Conservation (phyloP, 768 basidiomycete genomes). For the Xanthoconium stramineum region DNA sequence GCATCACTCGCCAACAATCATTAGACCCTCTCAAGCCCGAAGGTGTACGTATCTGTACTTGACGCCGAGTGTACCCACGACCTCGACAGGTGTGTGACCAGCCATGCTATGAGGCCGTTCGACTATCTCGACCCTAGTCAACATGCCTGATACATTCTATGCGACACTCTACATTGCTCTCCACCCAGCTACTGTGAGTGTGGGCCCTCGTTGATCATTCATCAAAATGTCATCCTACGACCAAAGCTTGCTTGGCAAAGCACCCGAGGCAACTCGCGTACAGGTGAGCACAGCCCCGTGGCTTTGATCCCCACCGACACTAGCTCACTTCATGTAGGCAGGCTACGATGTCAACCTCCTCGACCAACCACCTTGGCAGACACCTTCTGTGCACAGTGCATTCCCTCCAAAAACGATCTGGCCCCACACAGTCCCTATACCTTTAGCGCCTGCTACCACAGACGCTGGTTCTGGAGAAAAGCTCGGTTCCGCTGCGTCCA, state of each 20-base stretch:
- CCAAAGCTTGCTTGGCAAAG: conserved; percentile 36
- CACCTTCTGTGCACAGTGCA: conserved; percentile 17
- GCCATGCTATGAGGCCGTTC: conserved; percentile 28
- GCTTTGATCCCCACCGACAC: not conserved
- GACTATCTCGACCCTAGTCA: not conserved
- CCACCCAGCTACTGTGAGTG: not conserved
- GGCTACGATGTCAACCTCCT: conserved; percentile 53
- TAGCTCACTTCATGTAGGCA: conserved; percentile 33
- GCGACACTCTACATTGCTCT: not conserved
- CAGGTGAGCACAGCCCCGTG: conserved; percentile 29
- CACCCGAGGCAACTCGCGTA: conserved; percentile 41
- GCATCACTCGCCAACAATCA: too few species aligned
- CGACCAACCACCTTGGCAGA: conserved; percentile 25
- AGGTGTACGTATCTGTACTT: not conserved
- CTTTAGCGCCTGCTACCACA: conserved; percentile 6
- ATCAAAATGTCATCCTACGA: conserved; percentile 37
- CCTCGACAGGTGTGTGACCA: conserved; percentile 5
- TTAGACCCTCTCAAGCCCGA: not conserved
- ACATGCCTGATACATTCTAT: conserved; percentile 20
- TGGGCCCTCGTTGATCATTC: not conserved
- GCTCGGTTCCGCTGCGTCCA: not conserved
- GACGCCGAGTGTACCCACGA: not conserved
- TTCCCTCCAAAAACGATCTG: conserved; percentile 10
- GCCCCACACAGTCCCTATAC: conserved; percentile 11
- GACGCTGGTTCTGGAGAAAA: conserved; percentile 18